Conservation (phyloP, 352 stramenopile species). For the Phytophthora citrophthora region DNA sequence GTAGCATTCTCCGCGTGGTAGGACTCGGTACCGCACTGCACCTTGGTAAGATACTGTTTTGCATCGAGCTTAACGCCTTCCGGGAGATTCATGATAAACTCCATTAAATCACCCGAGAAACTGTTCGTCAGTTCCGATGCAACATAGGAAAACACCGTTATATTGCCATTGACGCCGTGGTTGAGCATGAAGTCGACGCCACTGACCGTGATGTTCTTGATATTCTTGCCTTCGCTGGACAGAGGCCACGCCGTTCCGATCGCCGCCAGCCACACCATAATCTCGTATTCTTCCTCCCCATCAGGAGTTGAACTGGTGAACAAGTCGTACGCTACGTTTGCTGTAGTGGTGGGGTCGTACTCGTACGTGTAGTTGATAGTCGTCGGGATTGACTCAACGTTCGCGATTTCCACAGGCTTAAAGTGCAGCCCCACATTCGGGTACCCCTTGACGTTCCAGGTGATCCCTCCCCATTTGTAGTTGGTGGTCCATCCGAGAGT, state of each 20-base stretch:
- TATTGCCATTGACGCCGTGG: conserved; percentile 43
- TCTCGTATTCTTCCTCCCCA: conserved; percentile 38
- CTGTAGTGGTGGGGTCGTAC: conserved; percentile 26
- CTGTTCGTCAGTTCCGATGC: conserved; percentile 32
- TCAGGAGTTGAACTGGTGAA: conserved; percentile 40
- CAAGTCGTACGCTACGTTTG: conserved; percentile 42
- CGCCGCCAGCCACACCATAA: conserved; percentile 47
- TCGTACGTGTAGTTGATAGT: conserved; percentile 44
- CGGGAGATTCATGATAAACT: conserved; percentile 36
- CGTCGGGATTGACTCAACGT: conserved; percentile 40
- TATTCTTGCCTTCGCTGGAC: conserved; percentile 33
- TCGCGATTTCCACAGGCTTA: conserved; percentile 30
- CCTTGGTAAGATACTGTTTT: conserved; percentile 37
- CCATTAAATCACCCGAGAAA: conserved; percentile 41
- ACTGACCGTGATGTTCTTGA: conserved; percentile 34
- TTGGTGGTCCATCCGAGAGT: conserved; percentile 28
- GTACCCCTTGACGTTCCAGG: conserved; percentile 35
- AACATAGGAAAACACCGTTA: conserved; percentile 45
- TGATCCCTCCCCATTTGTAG: conserved; percentile 30
- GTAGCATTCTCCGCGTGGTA: conserved; percentile 32
- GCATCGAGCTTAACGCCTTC: conserved; percentile 19
- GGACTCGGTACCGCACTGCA: conserved; percentile 39
- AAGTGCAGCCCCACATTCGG: conserved; percentile 33
- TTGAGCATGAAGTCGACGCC: conserved; percentile 39
- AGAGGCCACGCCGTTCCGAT: conserved; percentile 42